Percentiles rank a stretch among this genome's conserved stretches.
Conservation (phyloP, 202 grass and related monocot species). For the Carex arenaria region DNA sequence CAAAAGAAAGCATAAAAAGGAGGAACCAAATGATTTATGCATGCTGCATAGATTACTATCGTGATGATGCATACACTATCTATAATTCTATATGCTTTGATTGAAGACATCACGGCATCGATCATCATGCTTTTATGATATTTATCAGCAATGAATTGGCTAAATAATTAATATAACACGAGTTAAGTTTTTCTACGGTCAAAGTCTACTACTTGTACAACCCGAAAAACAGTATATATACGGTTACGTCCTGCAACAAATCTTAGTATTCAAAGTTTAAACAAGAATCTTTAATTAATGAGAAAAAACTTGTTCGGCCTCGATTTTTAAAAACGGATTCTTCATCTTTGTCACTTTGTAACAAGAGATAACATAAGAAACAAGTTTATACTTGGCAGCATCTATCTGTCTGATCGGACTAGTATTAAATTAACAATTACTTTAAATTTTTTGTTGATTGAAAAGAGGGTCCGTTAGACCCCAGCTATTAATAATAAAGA, state of each 20-base stretch:
- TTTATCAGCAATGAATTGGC: neutral
- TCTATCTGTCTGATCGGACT: neutral
- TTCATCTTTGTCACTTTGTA: neutral
- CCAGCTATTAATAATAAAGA: neutral
- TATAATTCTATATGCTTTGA: neutral
- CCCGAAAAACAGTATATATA: neutral
- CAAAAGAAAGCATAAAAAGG: neutral
- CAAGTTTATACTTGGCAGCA: conserved; percentile 9
- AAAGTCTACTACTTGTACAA: neutral
- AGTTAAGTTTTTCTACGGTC: neutral
- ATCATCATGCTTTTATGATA: neutral
- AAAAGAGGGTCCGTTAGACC: neutral
- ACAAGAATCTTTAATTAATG: neutral
- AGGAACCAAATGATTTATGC: conserved; percentile 20
- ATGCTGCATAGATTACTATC: conserved; percentile 1
- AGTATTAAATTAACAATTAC: neutral
- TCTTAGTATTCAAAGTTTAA: neutral
- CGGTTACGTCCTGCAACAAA: neutral
- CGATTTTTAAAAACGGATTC: neutral
- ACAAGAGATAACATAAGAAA: neutral
- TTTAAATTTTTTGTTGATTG: neutral
- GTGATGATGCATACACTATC: neutral
- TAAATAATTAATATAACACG: neutral
- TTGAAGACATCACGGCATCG: conserved; percentile 12
- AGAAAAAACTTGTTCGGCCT: neutral